Evolutionary conservation across 139 green algal species (phyloP).

Genomic region (Deuterostichococcus epilithicus): DNA sequence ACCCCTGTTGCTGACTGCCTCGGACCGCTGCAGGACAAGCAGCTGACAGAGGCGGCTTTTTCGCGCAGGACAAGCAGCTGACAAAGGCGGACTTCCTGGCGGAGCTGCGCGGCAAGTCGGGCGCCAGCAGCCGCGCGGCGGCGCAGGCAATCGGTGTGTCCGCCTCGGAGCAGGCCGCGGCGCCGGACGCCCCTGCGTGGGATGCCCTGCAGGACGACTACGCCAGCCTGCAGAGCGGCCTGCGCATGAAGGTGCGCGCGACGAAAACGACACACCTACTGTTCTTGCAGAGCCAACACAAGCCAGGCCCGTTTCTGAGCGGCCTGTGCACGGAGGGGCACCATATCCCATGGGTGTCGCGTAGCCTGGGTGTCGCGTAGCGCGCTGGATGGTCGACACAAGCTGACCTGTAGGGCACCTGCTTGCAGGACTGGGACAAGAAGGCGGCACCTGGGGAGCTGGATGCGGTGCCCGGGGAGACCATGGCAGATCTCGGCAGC

Average conservation of each 20-base stretch:
- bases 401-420: neutral
- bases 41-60: conserved; percentile 61
- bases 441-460: conserved; percentile 4
- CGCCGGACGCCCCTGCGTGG: conserved; percentile 44
- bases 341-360: neutral
- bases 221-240: conserved; percentile 45
- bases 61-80: conserved; percentile 22
- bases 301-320: neutral
- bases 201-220: conserved; percentile 70
- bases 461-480: conserved; percentile 12
- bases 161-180: conserved; percentile 4
- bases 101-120: conserved; percentile 48
- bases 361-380: neutral
- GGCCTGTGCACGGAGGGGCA: neutral
- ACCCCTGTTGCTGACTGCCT: too few species aligned
- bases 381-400: neutral
- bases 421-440: conserved; percentile 82
- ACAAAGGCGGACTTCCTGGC: conserved; percentile 66
- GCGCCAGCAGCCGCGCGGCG: neutral
- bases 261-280: neutral
- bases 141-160: neutral
- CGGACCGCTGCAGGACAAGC: conserved; percentile 1
- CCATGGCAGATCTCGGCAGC: conserved; percentile 1
- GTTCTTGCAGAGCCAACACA: neutral
- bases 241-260: neutral